These are phyloP conservation scores for Macadamia integrifolia DNA, from an alignment of 164 flowering plant genomes.

Conservation along the genomic window DNA sequence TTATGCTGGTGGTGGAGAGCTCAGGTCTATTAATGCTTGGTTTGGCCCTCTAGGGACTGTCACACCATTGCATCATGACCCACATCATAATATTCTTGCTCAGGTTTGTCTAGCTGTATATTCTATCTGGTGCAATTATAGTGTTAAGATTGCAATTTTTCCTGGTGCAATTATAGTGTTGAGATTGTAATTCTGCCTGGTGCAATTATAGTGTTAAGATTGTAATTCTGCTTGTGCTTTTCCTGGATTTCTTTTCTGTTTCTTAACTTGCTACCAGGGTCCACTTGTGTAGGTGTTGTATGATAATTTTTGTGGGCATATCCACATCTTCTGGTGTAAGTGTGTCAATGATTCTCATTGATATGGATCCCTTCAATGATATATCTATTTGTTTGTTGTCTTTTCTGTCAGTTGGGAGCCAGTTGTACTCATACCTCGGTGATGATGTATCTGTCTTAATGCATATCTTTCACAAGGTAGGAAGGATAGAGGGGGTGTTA, in stretches of 20 bases:
- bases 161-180: not conserved
- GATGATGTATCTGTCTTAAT: no score
- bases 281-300: no score
- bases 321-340: not conserved
- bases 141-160: no score
- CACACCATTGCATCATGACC: conserved; percentile 98
- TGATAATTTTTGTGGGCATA: no score
- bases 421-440: no score
- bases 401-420: no score
- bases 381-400: no score
- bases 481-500: no score
- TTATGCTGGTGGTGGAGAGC: conserved; percentile 86
- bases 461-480: no score
- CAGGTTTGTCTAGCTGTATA: conserved; percentile 46
- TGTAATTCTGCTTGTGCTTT: not conserved
- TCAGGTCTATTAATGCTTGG: conserved; percentile 91
- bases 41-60: conserved; percentile 97
- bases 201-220: not conserved
- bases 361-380: not conserved
- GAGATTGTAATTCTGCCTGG: not conserved
- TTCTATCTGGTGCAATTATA: not conserved
- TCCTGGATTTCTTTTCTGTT: not conserved
- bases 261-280: no score
- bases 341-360: not conserved
- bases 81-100: conserved; percentile 94